Evolutionary conservation across 179 eudicot genomes (phyloP).

Genomic region (Beta macrorhiza): DNA sequence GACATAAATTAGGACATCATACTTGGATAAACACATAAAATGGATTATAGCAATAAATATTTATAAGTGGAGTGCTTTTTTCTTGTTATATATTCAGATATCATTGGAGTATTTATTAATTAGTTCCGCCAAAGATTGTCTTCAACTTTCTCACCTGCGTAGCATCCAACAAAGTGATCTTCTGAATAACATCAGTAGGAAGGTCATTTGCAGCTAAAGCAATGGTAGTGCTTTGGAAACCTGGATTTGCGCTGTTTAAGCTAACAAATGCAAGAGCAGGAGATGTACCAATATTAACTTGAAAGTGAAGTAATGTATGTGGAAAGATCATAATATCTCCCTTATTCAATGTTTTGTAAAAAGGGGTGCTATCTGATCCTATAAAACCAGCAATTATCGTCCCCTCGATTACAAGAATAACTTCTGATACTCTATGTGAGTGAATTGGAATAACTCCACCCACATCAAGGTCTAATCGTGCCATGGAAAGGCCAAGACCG

Average conservation of each 20-base stretch:
- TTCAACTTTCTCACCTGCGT: not conserved
- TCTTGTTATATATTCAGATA: too few relatives aligned
- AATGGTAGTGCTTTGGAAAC: not conserved
- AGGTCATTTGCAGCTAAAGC: not conserved
- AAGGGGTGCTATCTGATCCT: not conserved
- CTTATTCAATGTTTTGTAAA: not conserved
- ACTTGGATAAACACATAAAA: too few relatives aligned
- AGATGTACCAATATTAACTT: not conserved
- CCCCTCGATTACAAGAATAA: not conserved
- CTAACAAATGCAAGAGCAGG: not conserved
- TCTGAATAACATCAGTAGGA: not conserved
- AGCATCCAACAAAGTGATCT: slow-evolving; percentile 6
- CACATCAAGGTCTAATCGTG: not conserved
- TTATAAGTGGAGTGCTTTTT: too few relatives aligned
- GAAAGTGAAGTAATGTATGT: slow-evolving; percentile 4
- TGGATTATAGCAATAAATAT: too few relatives aligned
- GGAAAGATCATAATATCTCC: slow-evolving; percentile 4
- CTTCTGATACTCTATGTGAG: slow-evolving; percentile 4
- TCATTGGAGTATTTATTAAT: not conserved
- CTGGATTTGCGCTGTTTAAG: not conserved
- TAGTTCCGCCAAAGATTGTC: slow-evolving; percentile 19
- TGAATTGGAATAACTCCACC: not conserved
- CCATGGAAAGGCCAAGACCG: not conserved
- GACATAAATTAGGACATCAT: too few relatives aligned
- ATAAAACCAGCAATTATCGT: not conserved